Evolutionary conservation across 1,284 basidiomycete genomes (phyloP).

Genomic region (Heterobasidion irregulare): DNA sequence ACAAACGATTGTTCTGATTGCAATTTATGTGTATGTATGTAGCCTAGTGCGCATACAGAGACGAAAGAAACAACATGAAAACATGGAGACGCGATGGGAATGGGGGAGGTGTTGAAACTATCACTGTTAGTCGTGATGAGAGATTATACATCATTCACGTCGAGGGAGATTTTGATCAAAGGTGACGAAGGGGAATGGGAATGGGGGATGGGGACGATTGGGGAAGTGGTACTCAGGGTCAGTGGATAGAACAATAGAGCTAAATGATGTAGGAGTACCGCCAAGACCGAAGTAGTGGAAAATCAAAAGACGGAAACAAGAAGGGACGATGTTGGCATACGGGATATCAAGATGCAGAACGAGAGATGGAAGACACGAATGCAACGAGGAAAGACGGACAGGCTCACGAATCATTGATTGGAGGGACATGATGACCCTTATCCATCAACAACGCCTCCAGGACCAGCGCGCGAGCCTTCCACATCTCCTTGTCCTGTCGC

Average conservation of each 20-base stretch:
- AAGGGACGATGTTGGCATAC: slow-evolving; percentile 4
- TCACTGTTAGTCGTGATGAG: background rate
- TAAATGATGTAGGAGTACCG: slow-evolving; percentile 13
- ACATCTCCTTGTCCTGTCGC: slow-evolving; percentile 43
- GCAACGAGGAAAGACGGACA: slow-evolving; percentile 4
- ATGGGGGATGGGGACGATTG: slow-evolving; percentile 30
- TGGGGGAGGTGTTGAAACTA: background rate
- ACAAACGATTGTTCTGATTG: too few relatives aligned
- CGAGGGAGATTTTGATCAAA: background rate
- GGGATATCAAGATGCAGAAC: slow-evolving; percentile 4
- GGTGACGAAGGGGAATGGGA: slow-evolving; percentile 1
- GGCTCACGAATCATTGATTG: slow-evolving; percentile 23
- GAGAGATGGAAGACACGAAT: slow-evolving; percentile 6
- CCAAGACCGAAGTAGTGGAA: slow-evolving; percentile 4
- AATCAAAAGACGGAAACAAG: slow-evolving; percentile 8
- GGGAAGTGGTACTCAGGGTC: slow-evolving; percentile 33
- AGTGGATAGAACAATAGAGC: slow-evolving; percentile 28
- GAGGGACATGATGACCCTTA: slow-evolving; percentile 36
- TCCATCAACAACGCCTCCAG: slow-evolving; percentile 37
- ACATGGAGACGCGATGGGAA: background rate
- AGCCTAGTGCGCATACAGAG: too few relatives aligned
- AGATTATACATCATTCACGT: background rate
- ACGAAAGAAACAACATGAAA: too few relatives aligned
- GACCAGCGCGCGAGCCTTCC: slow-evolving; percentile 45
- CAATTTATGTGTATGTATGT: too few relatives aligned